Conservation (phyloP, 192 early-diverging fungal species). For the Coemansia aciculifera region DNA sequence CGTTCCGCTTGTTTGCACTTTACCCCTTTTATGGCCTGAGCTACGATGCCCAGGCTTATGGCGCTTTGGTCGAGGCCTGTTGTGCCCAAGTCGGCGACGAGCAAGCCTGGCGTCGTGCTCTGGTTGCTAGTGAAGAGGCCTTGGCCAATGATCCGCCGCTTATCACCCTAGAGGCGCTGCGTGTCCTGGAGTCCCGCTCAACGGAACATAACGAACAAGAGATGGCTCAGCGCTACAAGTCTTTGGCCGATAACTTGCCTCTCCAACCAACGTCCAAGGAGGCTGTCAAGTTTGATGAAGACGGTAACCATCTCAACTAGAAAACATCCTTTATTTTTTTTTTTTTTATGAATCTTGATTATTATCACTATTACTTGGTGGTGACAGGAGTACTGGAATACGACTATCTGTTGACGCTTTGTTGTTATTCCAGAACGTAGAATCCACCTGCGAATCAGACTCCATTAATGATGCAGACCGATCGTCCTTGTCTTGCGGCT, state of each 20-base stretch:
- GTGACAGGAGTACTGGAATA: background rate
- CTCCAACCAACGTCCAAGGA: slow-evolving; percentile 12
- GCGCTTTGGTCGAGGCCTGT: slow-evolving; percentile 49
- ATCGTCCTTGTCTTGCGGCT: slow-evolving; percentile 13
- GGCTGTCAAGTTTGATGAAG: slow-evolving; percentile 12
- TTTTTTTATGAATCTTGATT: too few relatives aligned
- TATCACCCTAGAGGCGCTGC: slow-evolving; percentile 39
- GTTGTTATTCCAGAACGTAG: slow-evolving; percentile 15
- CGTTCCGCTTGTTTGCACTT: slow-evolving; percentile 48
- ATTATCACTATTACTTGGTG: background rate
- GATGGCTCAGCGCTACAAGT: slow-evolving; percentile 46
- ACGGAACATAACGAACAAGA: slow-evolving; percentile 21
- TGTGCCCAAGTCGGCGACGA: slow-evolving; percentile 30
- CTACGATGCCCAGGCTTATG: slow-evolving; percentile 33
- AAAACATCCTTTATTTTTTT: background rate
- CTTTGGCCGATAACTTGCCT: slow-evolving; percentile 11
- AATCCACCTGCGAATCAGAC: slow-evolving; percentile 32
- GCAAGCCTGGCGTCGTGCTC: slow-evolving; percentile 46
- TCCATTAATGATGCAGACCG: slow-evolving; percentile 37
- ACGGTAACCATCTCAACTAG: slow-evolving; percentile 16
- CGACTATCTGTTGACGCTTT: background rate
- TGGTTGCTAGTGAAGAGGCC: slow-evolving; percentile 38
- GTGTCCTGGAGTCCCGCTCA: slow-evolving; percentile 29
- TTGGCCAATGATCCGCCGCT: slow-evolving; percentile 17
- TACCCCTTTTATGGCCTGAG: slow-evolving; percentile 36